Evolutionary conservation across 2,329 filamentous ascomycete species (phyloP), one percentile per base, ranked within the genome.

Genomic region (Rhynchosporium agropyri): DNA sequence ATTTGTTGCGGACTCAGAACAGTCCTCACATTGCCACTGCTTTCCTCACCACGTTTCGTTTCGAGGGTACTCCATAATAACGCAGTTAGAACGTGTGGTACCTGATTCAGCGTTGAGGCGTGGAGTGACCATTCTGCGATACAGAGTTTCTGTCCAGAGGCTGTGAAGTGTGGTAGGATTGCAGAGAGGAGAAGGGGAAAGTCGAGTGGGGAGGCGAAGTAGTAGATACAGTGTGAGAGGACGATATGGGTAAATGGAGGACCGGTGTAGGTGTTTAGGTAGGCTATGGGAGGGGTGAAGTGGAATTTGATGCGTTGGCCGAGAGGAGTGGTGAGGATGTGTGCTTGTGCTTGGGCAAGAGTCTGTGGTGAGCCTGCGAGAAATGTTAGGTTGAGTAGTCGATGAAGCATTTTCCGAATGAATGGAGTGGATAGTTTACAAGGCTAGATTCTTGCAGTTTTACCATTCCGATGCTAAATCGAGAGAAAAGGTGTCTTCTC

Each of bases 151-250:
- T 69, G 20, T 20, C 20, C 20, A 1, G 20, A 20, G 20, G 20
- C 20, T 20, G 20, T 72, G 20, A 71, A 75, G 46, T 76, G 72
- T 9, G 73, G 68, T 33, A 68, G 72, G 33, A 79, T 68, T n/a
- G 74, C 72, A 0, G 63, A 4, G 5, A 83, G 73, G n/a, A 79
- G 76, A 1, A 66, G 63, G 0, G 71, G 63, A 3, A 83, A 72
- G 10, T 74, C 66, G 0, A 68, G 65, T 0, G 76, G 76, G 1
- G 76, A 76, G 15, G 74, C 67, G 67, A 86, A 84, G 69, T 85
- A 86, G 79, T 80, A 86, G 33, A 83, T 75, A 66, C 76, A 79
- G 70, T 85, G 83, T 20, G 75, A 75, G 42, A 85, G 74, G 3
- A 85, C 78, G 2, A 78, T 76, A 28, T 75, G 77, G 64, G 83